These are phyloP conservation scores for Hypoxylon sp. DNA, from an alignment of 2,329 filamentous ascomycete species.

Conservation along the genomic window DNA sequence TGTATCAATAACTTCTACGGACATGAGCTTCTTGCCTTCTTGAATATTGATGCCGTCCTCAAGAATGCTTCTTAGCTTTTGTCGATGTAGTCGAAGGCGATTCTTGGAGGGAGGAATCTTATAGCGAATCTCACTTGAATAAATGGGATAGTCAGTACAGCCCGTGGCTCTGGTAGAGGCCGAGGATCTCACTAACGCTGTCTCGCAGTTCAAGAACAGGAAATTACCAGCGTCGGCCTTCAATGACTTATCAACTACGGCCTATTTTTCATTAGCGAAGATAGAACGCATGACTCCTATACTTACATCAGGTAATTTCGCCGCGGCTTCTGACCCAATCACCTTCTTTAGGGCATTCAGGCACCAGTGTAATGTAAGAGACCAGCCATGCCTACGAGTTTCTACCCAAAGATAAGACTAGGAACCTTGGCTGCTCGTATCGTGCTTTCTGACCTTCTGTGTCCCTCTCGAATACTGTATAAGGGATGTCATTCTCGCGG, in stretches of 20 bases:
- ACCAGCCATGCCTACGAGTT: slow-evolving; percentile 65
- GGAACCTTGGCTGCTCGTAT: background rate
- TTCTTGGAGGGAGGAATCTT: slow-evolving; percentile 55
- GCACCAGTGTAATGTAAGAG: slow-evolving; percentile 71
- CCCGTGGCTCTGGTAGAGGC: background rate
- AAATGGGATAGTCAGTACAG: background rate
- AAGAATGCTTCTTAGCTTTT: slow-evolving; percentile 53
- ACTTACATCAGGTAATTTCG: slow-evolving; percentile 40
- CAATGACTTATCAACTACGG: slow-evolving; percentile 48
- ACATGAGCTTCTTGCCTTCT: slow-evolving; percentile 53
- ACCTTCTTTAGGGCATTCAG: slow-evolving; percentile 54
- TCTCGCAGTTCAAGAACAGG: slow-evolving; percentile 58
- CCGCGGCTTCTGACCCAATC: slow-evolving; percentile 42
- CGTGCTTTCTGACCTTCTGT: slow-evolving; percentile 6
- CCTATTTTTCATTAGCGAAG: slow-evolving; percentile 56
- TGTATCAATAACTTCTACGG: slow-evolving; percentile 45
- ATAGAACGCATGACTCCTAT: slow-evolving; percentile 51
- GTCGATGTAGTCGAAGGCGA: slow-evolving; percentile 55
- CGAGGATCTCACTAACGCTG: slow-evolving; percentile 39
- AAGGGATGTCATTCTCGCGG: slow-evolving; percentile 49
- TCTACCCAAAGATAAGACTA: slow-evolving; percentile 40
- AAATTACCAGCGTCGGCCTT: slow-evolving; percentile 57
- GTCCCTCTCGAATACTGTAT: slow-evolving; percentile 23
- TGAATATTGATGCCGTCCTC: slow-evolving; percentile 50
- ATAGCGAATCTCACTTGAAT: slow-evolving; percentile 52